Percentiles rank a stretch among this genome's conserved stretches.
phyloP scores from a whole-genome alignment of 2,329 filamentous ascomycete species.

The Trematosphaeria pertusa region DNA sequence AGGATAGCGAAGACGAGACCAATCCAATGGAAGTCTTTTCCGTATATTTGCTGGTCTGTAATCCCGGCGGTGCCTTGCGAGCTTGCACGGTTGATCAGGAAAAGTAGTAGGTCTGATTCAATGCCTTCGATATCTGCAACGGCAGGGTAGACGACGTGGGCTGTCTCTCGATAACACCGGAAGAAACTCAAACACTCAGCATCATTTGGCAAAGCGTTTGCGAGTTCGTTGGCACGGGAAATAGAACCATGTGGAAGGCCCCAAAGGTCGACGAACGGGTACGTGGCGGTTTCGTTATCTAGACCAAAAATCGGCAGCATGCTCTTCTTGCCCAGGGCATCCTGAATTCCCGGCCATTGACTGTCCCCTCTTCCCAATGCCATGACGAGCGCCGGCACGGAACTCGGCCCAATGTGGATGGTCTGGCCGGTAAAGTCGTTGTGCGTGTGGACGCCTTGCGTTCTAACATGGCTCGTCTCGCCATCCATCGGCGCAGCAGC shows the following conservation, averaged over 20 bases:
- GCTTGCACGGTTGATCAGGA: conserved; percentile 60
- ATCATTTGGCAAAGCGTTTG: conserved; percentile 65
- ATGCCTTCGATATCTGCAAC: conserved; percentile 63
- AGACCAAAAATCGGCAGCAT: conserved; percentile 68
- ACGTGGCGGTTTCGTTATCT: conserved; percentile 69
- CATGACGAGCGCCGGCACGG: conserved; percentile 67
- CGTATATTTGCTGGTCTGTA: conserved; percentile 63
- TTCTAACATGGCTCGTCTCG: conserved; percentile 50
- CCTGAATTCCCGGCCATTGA: conserved; percentile 61
- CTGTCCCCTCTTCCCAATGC: conserved; percentile 53
- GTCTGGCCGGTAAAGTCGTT: conserved; percentile 67
- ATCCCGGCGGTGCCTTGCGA: conserved; percentile 52
- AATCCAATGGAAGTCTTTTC: conserved; percentile 65
- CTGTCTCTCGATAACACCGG: conserved; percentile 63
- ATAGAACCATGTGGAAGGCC: conserved; percentile 65
- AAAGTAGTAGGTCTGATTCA: conserved; percentile 60
- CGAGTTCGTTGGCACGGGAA: conserved; percentile 64
- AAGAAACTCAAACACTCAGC: conserved; percentile 65
- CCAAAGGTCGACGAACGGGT: conserved; percentile 71
- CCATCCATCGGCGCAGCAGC: conserved; percentile 45
- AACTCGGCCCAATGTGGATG: conserved; percentile 67
- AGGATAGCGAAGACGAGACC: conserved; percentile 67
- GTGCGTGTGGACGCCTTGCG: conserved; percentile 66
- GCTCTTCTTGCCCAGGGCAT: conserved; percentile 64
- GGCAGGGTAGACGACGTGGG: conserved; percentile 67